phyloP scores from a whole-genome alignment of 768 basidiomycete genomes.

The Mycena vitilis region DNA sequence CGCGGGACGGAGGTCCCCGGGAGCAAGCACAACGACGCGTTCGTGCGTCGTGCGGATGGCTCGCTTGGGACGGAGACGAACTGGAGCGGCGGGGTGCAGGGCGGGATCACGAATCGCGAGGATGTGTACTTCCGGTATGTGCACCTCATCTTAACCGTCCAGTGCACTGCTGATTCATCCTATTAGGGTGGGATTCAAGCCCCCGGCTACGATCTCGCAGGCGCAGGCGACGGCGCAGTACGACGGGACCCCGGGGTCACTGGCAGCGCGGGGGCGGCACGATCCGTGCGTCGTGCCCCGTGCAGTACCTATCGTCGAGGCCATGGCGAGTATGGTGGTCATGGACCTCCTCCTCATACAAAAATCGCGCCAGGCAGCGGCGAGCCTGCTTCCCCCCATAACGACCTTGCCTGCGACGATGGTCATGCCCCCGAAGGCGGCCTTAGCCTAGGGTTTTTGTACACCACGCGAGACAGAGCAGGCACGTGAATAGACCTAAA shows the following conservation, averaged over 20 bases:
- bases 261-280: constrained; percentile 94
- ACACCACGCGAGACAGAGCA: too few relatives aligned
- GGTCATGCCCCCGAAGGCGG: constrained; percentile 67
- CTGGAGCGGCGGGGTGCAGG: constrained; percentile 98
- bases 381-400: constrained; percentile 82
- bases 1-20: constrained; percentile 94
- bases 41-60: constrained; percentile 73
- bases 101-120: constrained; percentile 97
- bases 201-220: constrained; percentile 97
- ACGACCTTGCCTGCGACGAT: constrained; percentile 94
- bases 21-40: constrained; percentile 93
- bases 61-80: constrained; percentile 88
- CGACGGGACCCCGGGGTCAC: constrained; percentile 87
- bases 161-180: not conserved
- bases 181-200: constrained; percentile 96
- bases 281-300: constrained; percentile 98
- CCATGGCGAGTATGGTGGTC: constrained; percentile 95
- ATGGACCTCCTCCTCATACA: constrained; percentile 95
- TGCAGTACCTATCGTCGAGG: constrained; percentile 97
- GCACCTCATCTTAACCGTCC: not conserved
- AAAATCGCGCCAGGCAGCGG: constrained; percentile 81
- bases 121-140: constrained; percentile 95
- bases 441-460: not conserved
- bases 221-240: constrained; percentile 92
- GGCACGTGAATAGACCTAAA: not conserved